These are phyloP conservation scores for Simmondsia chinensis DNA, from an alignment of 148 eudicot species.

Conservation along the genomic window DNA sequence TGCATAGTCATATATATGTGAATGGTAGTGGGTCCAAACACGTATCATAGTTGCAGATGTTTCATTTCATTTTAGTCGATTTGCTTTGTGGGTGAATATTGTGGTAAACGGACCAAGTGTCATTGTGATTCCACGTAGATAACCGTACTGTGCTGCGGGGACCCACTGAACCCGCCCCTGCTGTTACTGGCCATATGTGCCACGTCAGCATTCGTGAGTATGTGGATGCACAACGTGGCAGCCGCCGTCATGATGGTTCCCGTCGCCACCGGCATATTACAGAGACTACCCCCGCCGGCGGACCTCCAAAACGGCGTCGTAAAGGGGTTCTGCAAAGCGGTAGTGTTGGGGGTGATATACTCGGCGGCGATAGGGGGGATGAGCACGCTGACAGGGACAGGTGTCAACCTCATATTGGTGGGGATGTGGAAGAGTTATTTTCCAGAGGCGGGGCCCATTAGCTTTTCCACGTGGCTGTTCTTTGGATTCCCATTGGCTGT, in stretches of 20 bases:
- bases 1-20: no score
- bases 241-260: constrained; percentile 93
- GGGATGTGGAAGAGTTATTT: constrained; percentile 98
- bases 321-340: constrained; percentile 62
- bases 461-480: constrained; percentile 68
- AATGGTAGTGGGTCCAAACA: no score
- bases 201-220: constrained; percentile 82
- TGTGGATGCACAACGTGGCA: constrained; percentile 99
- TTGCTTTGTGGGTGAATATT: no score
- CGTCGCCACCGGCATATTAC: constrained; percentile 87
- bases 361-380: constrained; percentile 82
- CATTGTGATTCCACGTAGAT: constrained; percentile 32
- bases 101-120: no score
- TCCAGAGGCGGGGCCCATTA: constrained; percentile 59
- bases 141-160: constrained; percentile 70
- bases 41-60: no score
- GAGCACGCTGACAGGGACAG: constrained; percentile 87
- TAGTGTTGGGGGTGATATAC: constrained; percentile 74
- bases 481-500: constrained; percentile 76
- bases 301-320: constrained; percentile 22
- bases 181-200: constrained; percentile 81
- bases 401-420: constrained; percentile 92
- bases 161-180: constrained; percentile 71
- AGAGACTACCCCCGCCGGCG: constrained; percentile 45
- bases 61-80: no score